phyloP scores from a whole-genome alignment of 306 rosid species.

The Hylodesmum podocarpum region DNA sequence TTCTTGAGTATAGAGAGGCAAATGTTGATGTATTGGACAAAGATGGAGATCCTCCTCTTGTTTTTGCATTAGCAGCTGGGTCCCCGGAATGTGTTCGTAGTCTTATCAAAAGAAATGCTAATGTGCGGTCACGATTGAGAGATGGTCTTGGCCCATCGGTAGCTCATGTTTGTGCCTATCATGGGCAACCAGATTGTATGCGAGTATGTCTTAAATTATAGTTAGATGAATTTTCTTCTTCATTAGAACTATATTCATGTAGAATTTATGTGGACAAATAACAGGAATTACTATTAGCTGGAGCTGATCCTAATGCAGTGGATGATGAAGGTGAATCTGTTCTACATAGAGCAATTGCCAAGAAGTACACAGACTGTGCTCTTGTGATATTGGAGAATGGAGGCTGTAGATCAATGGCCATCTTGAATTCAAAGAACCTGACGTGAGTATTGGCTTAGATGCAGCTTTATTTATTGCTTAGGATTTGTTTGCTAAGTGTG shows the following conservation, averaged over 20 bases:
- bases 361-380: slow-evolving; percentile 95
- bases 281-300: slow-evolving; percentile 91
- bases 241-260: slow-evolving; percentile 22
- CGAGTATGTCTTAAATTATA: slow-evolving; percentile 61
- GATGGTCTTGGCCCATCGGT: slow-evolving; percentile 95
- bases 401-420: slow-evolving; percentile 89
- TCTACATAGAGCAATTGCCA: slow-evolving; percentile 87
- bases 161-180: slow-evolving; percentile 97
- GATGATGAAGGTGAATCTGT: slow-evolving; percentile 99
- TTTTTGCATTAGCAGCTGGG: slow-evolving; percentile 97
- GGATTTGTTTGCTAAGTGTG: slow-evolving; percentile 3
- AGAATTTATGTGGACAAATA: slow-evolving; percentile 29
- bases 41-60: slow-evolving; percentile 98
- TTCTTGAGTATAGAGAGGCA: slow-evolving; percentile 77
- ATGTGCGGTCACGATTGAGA: slow-evolving; percentile 81
- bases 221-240: slow-evolving; percentile 30
- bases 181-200: slow-evolving; percentile 99
- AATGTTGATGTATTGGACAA: slow-evolving; percentile 91
- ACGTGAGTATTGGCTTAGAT: slow-evolving; percentile 62
- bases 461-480: not conserved
- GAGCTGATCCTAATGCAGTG: slow-evolving; percentile 94
- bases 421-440: slow-evolving; percentile 71
- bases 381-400: slow-evolving; percentile 92
- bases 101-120: slow-evolving; percentile 82
- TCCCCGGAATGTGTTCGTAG: slow-evolving; percentile 85